Conservation (phyloP, 1,139 yeast genomes). For the Candida sp. region DNA sequence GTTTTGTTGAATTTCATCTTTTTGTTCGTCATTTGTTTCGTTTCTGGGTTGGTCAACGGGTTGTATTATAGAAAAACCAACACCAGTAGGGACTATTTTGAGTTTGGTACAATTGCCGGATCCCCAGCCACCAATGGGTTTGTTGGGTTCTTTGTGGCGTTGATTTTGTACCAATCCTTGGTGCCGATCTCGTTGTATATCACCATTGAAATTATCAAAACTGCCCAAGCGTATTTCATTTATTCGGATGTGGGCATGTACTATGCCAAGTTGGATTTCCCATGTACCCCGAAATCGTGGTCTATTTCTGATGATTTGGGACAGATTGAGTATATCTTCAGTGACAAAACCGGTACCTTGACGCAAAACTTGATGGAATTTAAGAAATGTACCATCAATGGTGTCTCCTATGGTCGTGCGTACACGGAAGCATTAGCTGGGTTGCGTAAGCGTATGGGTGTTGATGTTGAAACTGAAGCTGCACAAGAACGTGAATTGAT, state of each 20-base stretch:
- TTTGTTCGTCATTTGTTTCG: conserved; percentile 53
- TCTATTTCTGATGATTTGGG: conserved; percentile 67
- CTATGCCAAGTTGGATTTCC: conserved; percentile 55
- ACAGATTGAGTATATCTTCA: conserved; percentile 64
- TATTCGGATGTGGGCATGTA: conserved; percentile 57
- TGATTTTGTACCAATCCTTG: conserved; percentile 59
- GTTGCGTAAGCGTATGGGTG: conserved; percentile 56
- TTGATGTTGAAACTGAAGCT: conserved; percentile 55
- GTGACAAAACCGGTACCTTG: conserved; percentile 66
- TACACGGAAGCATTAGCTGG: conserved; percentile 68
- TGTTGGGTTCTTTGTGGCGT: conserved; percentile 53
- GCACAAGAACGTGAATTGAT: conserved; percentile 42
- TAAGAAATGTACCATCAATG: conserved; percentile 61
- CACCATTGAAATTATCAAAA: conserved; percentile 62
- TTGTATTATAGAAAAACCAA: conserved; percentile 39
- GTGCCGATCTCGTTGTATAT: conserved; percentile 65
- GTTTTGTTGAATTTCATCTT: conserved; percentile 52
- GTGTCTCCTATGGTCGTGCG: conserved; percentile 59
- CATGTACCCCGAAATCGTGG: conserved; percentile 68
- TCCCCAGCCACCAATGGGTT: conserved; percentile 56
- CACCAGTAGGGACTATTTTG: conserved; percentile 48
- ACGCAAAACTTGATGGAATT: conserved; percentile 68
- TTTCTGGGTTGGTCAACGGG: conserved; percentile 58
- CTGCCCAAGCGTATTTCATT: conserved; percentile 61
- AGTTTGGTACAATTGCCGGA: conserved; percentile 55